phyloP scores from a whole-genome alignment of 208 protist species.

The Leishmania gerbilli region DNA sequence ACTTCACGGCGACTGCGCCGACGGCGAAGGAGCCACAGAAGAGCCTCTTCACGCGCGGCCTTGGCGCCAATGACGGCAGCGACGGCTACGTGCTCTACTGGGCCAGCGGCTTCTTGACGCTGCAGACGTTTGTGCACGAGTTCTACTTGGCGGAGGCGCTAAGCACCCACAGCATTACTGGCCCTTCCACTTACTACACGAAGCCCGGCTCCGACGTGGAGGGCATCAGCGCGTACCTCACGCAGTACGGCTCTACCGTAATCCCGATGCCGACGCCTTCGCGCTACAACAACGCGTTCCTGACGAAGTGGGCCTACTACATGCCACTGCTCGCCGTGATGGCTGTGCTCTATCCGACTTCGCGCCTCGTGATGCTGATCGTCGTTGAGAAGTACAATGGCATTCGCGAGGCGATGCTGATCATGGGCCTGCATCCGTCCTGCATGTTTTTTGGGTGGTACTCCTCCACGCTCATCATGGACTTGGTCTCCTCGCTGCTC shows the following conservation, averaged over 20 bases:
- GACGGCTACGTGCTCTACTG: conserved; percentile 68
- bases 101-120: conserved; percentile 78
- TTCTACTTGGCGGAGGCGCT: conserved; percentile 50
- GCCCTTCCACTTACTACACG: conserved; percentile 17
- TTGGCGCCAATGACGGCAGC: conserved; percentile 30
- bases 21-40: conserved; percentile 45
- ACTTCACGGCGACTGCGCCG: conserved; percentile 78
- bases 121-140: conserved; percentile 73
- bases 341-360: conserved; percentile 73
- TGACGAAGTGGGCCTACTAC: conserved; percentile 63
- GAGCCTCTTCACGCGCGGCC: conserved; percentile 44
- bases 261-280: conserved; percentile 64
- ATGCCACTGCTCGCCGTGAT: conserved; percentile 79
- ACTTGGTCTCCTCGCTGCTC: conserved; percentile 59
- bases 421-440: conserved; percentile 84
- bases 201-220: conserved; percentile 15
- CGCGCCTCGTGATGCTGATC: conserved; percentile 62
- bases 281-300: conserved; percentile 54
- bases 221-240: conserved; percentile 45
- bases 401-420: conserved; percentile 87
- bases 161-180: not conserved
- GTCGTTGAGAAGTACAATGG: conserved; percentile 80
- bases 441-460: conserved; percentile 80
- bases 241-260: conserved; percentile 34
- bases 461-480: conserved; percentile 53